Base-by-base conservation (phyloP, 2,329 filamentous ascomycete genomes). In the Penicillium hesseltinei region DNA sequence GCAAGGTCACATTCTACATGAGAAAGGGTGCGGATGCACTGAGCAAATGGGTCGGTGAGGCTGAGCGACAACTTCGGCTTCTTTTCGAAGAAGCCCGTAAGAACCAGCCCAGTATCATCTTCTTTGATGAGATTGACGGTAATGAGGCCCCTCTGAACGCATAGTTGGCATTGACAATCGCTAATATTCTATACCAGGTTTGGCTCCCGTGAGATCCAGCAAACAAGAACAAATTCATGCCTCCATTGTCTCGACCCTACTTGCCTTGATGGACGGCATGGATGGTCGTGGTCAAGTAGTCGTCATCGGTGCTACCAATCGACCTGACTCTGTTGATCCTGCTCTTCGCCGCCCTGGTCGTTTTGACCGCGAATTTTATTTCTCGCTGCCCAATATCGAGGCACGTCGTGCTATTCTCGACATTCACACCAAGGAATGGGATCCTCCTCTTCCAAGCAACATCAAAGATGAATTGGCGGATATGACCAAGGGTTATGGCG, bases 1-100 rank as follows among this genome's bases (percentile, higher is more conserved):
- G 89, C 64, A 97, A 97, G 73, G 94, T 99, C 62, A 97, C 92
- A 0, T 99, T 99, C 68, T 99, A 97, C 76, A 99, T 99, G 94
- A 89, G 94, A 59, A 99, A 99, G 76, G 95, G 94, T 71, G 95
- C 94, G 25, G 94, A 99, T 82, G 92, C 92, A 17, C 80, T 99
- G 61, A 97, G 92, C 75, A 99, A 99, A 77, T 99, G 94, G 94
- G 94, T 99, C 51, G 94, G 94, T 71, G 94, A 99, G 76, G 94
- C 95, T 10, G 94, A 99, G 77, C 89, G 93, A 75, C 94, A 99
- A 72, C 84, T 99, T 53, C 88, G 94, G 45, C 79, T 97, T 56
- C 82, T 99, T 5, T 99, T 99, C 63, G 94, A 97, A 68, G 94
- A 99, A 75, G 94, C 94, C 17, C 85, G 93, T 60, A 94, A 92